Evolutionary conservation across 371 early-diverging fungal genomes (phyloP), one percentile per base, ranked within the genome.

Genomic region (Circinella minor): DNA sequence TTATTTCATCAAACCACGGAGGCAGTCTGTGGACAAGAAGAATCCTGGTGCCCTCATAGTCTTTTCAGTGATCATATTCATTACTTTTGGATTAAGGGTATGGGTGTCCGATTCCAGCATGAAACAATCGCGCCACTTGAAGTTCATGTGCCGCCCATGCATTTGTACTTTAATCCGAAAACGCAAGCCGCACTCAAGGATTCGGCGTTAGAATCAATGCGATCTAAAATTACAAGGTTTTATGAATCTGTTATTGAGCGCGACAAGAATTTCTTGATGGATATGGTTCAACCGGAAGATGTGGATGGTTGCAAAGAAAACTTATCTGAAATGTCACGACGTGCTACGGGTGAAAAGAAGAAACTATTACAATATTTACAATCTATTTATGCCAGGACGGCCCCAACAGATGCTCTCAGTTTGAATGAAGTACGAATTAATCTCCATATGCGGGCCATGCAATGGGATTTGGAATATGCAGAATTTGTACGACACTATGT

Each of bases 401-500:
- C 89, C 37, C 87, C 93, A 0, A 88, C 88, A 1, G 97, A 98
- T 73, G 91, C 90, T 0, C 70, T 97, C 36, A 89, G 93, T 0
- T 79, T 96, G 38, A 95, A 93, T 62, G 77, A 84, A 38, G 95
- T 95, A 8, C 82, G 92, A 11, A 85, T 88, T 55, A 87, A 85
- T 20, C 74, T 98, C 37, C 90, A 92, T 61, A 90, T 90, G 51
- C 92, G 92, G 34, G 92, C 94, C 0, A 75, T 81, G 3, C 84
- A 80, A 48, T 98, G 98, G 98, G 95, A 97, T 61, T 72, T 84
- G 62, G 92, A 93, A 34, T 96, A 97, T 72, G 84, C 87, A 1
- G 86, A 88, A 49, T 86, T 98, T 59, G 91, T 89, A 6, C 84
- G 92, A 18, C 82, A 81, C 4, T 95, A 91, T 71, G 79, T 96